Conservation (phyloP, 1,284 basidiomycete genomes). For the Puccinia hordei region DNA sequence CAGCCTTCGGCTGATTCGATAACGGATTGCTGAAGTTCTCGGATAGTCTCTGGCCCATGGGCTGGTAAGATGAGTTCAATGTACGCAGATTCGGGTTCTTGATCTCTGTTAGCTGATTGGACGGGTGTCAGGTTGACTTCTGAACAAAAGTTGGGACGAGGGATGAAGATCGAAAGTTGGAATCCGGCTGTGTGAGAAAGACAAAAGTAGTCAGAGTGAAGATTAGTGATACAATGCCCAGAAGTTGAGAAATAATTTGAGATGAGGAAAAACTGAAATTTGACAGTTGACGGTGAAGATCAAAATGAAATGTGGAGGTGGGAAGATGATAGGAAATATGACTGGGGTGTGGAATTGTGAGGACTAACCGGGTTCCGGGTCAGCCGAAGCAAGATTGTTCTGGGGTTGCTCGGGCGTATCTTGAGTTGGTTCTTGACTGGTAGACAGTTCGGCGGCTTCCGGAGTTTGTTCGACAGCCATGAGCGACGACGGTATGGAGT, state of each 20-base stretch:
- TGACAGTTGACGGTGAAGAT: not conserved
- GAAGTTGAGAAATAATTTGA: not conserved
- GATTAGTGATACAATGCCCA: not conserved
- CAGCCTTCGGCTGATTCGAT: constrained; percentile 57
- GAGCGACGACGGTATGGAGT: not conserved
- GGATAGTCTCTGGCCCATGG: constrained; percentile 54
- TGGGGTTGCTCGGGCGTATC: not conserved
- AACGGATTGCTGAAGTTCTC: constrained; percentile 55
- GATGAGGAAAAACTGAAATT: not conserved
- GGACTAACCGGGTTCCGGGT: constrained; percentile 21
- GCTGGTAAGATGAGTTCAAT: constrained; percentile 52
- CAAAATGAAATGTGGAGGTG: not conserved
- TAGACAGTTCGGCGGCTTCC: not conserved
- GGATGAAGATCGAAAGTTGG: constrained; percentile 48
- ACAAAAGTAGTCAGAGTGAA: not conserved
- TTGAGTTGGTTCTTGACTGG: not conserved
- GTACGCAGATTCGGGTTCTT: constrained; percentile 43
- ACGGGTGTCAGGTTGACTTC: constrained; percentile 36
- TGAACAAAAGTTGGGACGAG: constrained; percentile 40
- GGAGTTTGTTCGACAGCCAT: not conserved
- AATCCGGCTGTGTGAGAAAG: constrained; percentile 34
- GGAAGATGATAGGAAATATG: not conserved
- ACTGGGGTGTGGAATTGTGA: not conserved
- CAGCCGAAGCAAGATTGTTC: not conserved
- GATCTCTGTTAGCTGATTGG: not conserved